phyloP scores from a whole-genome alignment of 2,329 filamentous ascomycete species.

The Venturia asperata region DNA sequence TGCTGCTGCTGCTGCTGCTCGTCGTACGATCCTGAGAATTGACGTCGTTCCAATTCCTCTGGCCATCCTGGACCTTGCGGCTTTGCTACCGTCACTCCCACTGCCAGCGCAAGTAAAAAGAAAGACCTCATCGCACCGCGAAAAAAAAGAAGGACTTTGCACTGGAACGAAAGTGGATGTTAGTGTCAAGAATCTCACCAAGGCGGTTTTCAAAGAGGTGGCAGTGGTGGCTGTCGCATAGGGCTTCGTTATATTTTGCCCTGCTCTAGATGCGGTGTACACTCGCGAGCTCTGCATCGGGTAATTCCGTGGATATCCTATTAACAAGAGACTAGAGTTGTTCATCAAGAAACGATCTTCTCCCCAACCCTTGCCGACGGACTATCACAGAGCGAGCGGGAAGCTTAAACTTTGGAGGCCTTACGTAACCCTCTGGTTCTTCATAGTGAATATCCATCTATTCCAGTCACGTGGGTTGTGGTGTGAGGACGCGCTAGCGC shows the following conservation, averaged over 20 bases:
- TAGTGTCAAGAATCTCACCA: not conserved
- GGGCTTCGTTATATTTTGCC: not conserved
- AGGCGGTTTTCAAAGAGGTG: not conserved
- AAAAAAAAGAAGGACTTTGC: not conserved
- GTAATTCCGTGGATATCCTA: not conserved
- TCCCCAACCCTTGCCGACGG: too few species aligned
- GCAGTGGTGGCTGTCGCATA: not conserved
- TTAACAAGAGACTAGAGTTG: not conserved
- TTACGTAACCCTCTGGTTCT: too few species aligned
- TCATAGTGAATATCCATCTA: too few species aligned
- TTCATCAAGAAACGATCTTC: not conserved
- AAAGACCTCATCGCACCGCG: constrained; percentile 1
- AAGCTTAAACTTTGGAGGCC: too few species aligned
- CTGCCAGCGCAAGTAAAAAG: not conserved
- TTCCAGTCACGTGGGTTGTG: too few species aligned
- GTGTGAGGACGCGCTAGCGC: too few species aligned
- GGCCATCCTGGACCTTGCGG: not conserved
- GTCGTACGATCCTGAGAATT: not conserved
- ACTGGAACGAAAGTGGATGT: not conserved
- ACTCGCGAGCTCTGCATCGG: not conserved
- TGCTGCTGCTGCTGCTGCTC: not conserved
- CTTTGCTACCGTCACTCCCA: not conserved
- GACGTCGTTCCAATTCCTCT: not conserved
- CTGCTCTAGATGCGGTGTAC: not conserved
- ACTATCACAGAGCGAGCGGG: too few species aligned